Percentiles rank a stretch among this genome's conserved stretches.
These are phyloP conservation scores for Termitomyces sp. DNA, from an alignment of 768 basidiomycete species.

Conservation along the genomic window DNA sequence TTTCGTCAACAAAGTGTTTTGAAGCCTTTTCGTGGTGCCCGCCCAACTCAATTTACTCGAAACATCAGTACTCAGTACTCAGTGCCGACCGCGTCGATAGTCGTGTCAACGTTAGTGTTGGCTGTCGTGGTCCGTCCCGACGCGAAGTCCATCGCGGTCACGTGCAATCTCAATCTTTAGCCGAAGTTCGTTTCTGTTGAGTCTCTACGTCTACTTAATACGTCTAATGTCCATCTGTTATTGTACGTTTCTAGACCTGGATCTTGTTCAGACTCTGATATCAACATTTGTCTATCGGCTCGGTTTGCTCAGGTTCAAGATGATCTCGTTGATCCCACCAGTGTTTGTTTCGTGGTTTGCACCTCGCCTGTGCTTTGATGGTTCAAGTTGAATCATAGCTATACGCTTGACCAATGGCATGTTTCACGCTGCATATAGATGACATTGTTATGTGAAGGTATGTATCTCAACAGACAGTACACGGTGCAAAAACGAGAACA, in stretches of 20 bases:
- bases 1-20: not conserved
- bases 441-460: not conserved
- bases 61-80: too few relatives aligned
- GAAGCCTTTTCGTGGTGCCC: not conserved
- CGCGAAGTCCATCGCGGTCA: too few relatives aligned
- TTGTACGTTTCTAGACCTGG: not conserved
- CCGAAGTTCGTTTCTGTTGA: too few relatives aligned
- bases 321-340: too few relatives aligned
- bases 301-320: not conserved
- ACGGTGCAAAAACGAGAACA: not conserved
- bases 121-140: too few relatives aligned
- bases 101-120: not conserved
- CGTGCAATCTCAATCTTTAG: not conserved
- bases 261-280: not conserved
- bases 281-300: too few relatives aligned
- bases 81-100: not conserved
- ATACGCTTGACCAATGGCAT: too few relatives aligned
- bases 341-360: too few relatives aligned
- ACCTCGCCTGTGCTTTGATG: too few relatives aligned
- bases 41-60: not conserved
- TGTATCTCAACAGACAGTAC: not conserved
- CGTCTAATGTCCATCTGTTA: not conserved
- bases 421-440: too few relatives aligned
- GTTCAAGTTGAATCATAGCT: too few relatives aligned
- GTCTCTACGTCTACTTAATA: too few relatives aligned